Base-by-base conservation (phyloP, 495 filamentous ascomycete genomes). In the Talaromyces trachyspermus region DNA sequence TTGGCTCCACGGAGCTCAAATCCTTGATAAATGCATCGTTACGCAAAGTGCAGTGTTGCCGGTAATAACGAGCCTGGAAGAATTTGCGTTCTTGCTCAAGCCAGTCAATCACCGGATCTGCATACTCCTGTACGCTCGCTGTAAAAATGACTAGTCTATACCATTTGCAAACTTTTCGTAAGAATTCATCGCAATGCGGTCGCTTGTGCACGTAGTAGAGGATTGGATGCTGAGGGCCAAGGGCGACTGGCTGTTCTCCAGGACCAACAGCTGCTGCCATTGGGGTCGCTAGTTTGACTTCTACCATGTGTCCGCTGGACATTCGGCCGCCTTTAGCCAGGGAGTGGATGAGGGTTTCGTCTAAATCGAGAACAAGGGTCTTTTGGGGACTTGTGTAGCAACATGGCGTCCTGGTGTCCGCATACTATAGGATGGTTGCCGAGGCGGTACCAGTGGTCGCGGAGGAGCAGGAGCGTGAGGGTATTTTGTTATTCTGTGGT, bases 21-120 rank as follows among this genome's bases (percentile, higher is more conserved):
- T 98, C 92, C 66, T 98, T 98, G 69, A 98, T 96, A 53, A 95
- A 98, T 10, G 91, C 89, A 25, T 90, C 91, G 50, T 95, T 90
- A 32, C 94, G 80, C 55, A 85, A 85, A 25, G 92, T 96, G 69
- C 94, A 97, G 64, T 97, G 89, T 66, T 97, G 94, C 22, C 92
- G 76, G 63, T 98, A 98, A 60, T 89, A 95, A 56, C 94, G 75
- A 17, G 80, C 85, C 12, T 83, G 80, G 65, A 98, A 98, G 70
- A 88, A 95, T 66, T 95, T 95, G 48, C 89, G 81, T 62, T 97
- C 94, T 53, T 89, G 83, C 68, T 98, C 92, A 46, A 98, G 76
- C 89, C 89, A 97, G 74, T 98, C 94, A 58, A 98, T 96, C 32
- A 98, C 92, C 8, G 92, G 92, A 67, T 98, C 92, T 49, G 92